Base-by-base conservation (phyloP, 495 filamentous ascomycete species). In the Penicillium malachiteum region DNA sequence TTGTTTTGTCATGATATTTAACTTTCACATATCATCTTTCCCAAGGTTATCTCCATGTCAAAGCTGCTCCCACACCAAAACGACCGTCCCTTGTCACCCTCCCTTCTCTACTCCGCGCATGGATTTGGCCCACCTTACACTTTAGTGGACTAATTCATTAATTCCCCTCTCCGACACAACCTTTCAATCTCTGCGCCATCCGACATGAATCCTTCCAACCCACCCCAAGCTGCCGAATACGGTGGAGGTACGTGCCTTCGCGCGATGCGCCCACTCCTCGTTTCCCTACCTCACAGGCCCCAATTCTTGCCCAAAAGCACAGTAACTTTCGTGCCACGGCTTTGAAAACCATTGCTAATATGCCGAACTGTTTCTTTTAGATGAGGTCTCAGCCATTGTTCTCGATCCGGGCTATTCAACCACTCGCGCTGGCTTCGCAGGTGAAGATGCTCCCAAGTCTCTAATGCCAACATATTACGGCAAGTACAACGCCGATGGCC, bases 341-440 rank as follows among this genome's bases (percentile, higher is more conserved):
- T 26, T 26, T 26, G 21, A 26, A 26, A 26, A 2, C 12, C 9
- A 37, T 37, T 53, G 41, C 48, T 52, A 47, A 45, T 35, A 26
- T 50, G 38, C 41, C 41, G 48, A 52, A 52, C 52, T 37, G 1
- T 10, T 37, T 37, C 1, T 17, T 52, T 45, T 58, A 96, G 94
- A 98, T 78, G 94, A 98, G 73, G 91, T 98, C 48, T 94, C 91
- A 13, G 94, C 94, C 26, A 89, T 98, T 65, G 90, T 98, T 18
- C 90, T 98, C 62, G 94, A 98, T 65, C 89, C 95, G 4, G 94
- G 95, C 40, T 96, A 89, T 75, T 89, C 87, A 43, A 88, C 84
- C 63, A 90, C 86, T 13, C 93, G 95, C 74, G 95, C 92, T 52
- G 94, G 94, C 57, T 97, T 96, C 68, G 94, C 94, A 4, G 94